Percentiles rank a stretch among this genome's conserved stretches.
These are phyloP conservation scores for Aegilops speltoides DNA, from an alignment of 176 grass and related monocot species.

Conservation along the genomic window DNA sequence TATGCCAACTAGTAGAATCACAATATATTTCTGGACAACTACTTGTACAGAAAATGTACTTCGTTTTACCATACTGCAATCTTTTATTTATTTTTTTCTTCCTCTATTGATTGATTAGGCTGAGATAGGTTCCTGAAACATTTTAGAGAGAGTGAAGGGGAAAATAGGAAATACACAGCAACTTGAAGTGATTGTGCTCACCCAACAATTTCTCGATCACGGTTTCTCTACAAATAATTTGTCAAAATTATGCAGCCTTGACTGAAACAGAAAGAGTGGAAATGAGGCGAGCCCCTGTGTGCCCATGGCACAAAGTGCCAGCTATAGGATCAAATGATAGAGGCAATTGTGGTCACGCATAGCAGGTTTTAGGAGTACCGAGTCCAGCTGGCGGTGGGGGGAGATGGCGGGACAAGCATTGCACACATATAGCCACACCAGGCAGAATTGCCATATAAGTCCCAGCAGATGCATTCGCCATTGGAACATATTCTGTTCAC, in stretches of 20 bases:
- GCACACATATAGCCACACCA: constrained; percentile 24
- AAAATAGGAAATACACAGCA: not conserved
- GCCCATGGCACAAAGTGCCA: constrained; percentile 38
- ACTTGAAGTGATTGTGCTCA: constrained; percentile 13
- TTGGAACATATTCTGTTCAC: constrained; percentile 38
- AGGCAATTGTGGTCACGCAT: constrained; percentile 39
- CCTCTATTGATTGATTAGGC: not conserved
- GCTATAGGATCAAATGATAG: constrained; percentile 50
- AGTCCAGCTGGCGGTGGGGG: constrained; percentile 42
- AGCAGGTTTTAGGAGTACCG: constrained; percentile 53
- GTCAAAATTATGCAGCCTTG: constrained; percentile 26
- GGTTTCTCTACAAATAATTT: constrained; percentile 4
- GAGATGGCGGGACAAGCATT: constrained; percentile 27
- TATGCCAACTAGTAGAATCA: not conserved
- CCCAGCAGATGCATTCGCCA: constrained; percentile 41
- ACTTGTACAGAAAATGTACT: constrained; percentile 5
- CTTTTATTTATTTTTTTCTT: not conserved
- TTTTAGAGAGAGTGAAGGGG: not conserved
- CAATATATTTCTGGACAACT: constrained; percentile 23
- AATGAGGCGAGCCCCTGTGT: constrained; percentile 28
- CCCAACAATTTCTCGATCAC: not conserved
- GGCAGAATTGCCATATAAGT: constrained; percentile 48
- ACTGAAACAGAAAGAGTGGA: constrained; percentile 35
- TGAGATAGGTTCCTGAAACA: not conserved
- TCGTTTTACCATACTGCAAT: not conserved